Percentiles rank a stretch among this genome's conserved stretches.
phyloP scores from a whole-genome alignment of 1,284 basidiomycete genomes.

The Inonotus hispidus region DNA sequence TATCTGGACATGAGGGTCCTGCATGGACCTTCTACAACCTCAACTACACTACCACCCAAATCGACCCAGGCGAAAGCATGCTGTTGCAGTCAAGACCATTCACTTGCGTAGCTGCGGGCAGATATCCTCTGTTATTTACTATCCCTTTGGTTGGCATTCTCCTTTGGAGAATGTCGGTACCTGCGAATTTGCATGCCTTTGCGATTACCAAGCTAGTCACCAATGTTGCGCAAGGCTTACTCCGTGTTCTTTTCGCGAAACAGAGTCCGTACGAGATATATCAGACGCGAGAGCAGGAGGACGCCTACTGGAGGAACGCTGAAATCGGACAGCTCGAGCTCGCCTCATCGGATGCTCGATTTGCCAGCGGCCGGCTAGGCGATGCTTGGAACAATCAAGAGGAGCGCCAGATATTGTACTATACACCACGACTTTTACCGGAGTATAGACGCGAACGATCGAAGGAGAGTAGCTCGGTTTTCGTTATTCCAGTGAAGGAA shows the following conservation, averaged over 20 bases:
- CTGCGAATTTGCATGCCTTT: neutral
- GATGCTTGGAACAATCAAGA: neutral
- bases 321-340: slow-evolving; percentile 1
- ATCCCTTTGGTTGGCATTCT: neutral
- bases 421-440: slow-evolving; percentile 11
- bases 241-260: neutral
- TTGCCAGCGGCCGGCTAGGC: neutral
- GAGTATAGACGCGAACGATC: slow-evolving; percentile 6
- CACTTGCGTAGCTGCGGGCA: neutral
- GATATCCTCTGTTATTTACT: neutral
- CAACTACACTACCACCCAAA: neutral
- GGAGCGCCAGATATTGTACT: slow-evolving; percentile 8
- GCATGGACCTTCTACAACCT: neutral
- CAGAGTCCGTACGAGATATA: slow-evolving; percentile 1
- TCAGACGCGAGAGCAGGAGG: slow-evolving; percentile 5
- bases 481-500: slow-evolving; percentile 3
- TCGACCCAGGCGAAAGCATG: neutral
- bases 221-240: neutral
- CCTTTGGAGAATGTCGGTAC: neutral
- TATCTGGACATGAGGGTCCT: neutral
- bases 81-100: neutral
- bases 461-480: neutral
- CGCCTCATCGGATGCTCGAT: slow-evolving; percentile 11
- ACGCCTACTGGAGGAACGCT: slow-evolving; percentile 8
- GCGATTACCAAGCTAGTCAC: neutral